Conservation (phyloP, 2,329 filamentous ascomycete genomes). For the Monilinia fructicola region DNA sequence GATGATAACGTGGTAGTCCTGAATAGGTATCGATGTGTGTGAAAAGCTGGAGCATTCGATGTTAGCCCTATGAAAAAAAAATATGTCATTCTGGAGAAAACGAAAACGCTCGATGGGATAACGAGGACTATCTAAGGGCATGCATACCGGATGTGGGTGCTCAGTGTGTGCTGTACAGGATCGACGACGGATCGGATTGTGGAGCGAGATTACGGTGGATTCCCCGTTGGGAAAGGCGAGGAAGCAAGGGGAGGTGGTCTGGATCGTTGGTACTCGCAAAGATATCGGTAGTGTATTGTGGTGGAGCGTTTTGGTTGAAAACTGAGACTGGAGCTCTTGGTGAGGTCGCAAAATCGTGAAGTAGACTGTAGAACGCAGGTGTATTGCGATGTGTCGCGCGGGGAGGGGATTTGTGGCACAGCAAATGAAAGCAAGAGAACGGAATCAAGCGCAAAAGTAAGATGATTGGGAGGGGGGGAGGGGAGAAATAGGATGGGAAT, state of each 20-base stretch:
- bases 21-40: slow-evolving; percentile 9
- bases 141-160: slow-evolving; percentile 34
- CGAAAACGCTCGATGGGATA: slow-evolving; percentile 24
- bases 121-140: slow-evolving; percentile 33
- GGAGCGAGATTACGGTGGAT: slow-evolving; percentile 41
- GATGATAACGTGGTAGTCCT: slow-evolving; percentile 57
- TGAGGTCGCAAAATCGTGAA: neutral
- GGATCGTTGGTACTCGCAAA: slow-evolving; percentile 18
- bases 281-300: slow-evolving; percentile 1
- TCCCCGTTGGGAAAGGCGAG: slow-evolving; percentile 30
- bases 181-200: slow-evolving; percentile 37
- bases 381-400: slow-evolving; percentile 9
- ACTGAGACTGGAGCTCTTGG: slow-evolving; percentile 9
- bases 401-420: slow-evolving; percentile 19
- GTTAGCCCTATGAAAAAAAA: slow-evolving; percentile 30
- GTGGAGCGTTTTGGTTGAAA: slow-evolving; percentile 10
- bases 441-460: slow-evolving; percentile 21
- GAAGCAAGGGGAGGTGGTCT: slow-evolving; percentile 35
- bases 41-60: slow-evolving; percentile 29
- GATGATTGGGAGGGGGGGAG: slow-evolving; percentile 10
- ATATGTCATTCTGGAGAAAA: slow-evolving; percentile 25
- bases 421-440: slow-evolving; percentile 17
- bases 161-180: slow-evolving; percentile 36
- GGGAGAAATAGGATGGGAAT: slow-evolving; percentile 16
- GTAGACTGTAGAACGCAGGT: neutral